phyloP scores from a whole-genome alignment of 2,329 filamentous ascomycete species.

The Mycosphaerelloides madeirae region DNA sequence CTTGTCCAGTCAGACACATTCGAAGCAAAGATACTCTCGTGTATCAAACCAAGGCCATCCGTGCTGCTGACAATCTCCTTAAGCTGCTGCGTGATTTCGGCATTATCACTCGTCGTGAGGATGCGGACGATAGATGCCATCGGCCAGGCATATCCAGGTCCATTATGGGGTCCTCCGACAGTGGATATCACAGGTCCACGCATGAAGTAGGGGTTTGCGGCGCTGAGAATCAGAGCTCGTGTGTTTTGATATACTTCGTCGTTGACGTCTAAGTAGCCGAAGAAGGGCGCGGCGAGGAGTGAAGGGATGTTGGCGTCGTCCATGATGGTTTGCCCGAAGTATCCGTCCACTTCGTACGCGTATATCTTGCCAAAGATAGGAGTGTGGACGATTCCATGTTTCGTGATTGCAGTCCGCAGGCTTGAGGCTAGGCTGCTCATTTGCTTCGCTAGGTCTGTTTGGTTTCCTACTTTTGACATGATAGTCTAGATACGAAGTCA shows the following conservation, averaged over 20 bases:
- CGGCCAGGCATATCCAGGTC: slow-evolving; percentile 47
- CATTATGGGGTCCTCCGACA: slow-evolving; percentile 47
- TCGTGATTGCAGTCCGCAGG: slow-evolving; percentile 42
- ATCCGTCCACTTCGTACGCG: slow-evolving; percentile 45
- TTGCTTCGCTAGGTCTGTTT: slow-evolving; percentile 45
- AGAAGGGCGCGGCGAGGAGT: slow-evolving; percentile 60
- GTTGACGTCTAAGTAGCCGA: slow-evolving; percentile 49
- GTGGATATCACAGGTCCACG: slow-evolving; percentile 45
- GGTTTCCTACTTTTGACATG: slow-evolving; percentile 48
- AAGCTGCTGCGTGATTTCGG: slow-evolving; percentile 43
- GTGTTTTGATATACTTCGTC: slow-evolving; percentile 45
- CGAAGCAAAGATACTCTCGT: slow-evolving; percentile 50
- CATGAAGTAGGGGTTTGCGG: slow-evolving; percentile 48
- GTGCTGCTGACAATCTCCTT: slow-evolving; percentile 45
- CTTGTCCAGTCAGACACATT: slow-evolving; percentile 45
- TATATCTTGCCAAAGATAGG: slow-evolving; percentile 39
- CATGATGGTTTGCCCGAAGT: slow-evolving; percentile 53
- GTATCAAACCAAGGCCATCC: slow-evolving; percentile 46
- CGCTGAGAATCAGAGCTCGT: slow-evolving; percentile 41
- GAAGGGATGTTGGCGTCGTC: slow-evolving; percentile 69
- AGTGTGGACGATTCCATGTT: slow-evolving; percentile 39
- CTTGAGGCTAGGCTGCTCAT: slow-evolving; percentile 55
- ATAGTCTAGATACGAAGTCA: too few relatives aligned
- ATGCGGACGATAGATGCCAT: slow-evolving; percentile 50
- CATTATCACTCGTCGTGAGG: slow-evolving; percentile 45